Conservation (phyloP, 116 monocot genomes). For the Papilionanthe hybrid region DNA sequence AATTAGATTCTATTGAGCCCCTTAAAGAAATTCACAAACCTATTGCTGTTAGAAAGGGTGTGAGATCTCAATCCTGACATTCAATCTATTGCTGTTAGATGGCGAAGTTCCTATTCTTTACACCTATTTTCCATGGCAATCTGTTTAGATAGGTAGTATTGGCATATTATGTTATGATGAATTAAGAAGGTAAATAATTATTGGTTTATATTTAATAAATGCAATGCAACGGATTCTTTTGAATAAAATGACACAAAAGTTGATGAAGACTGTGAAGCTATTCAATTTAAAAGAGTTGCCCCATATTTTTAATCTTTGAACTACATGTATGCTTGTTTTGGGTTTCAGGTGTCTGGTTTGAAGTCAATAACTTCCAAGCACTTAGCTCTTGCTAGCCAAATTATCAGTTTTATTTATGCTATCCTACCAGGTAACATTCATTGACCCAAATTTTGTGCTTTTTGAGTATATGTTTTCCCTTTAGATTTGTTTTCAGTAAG, state of each 20-base stretch:
- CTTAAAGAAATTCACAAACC: too few species aligned
- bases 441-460: slow-evolving; percentile 3
- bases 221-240: neutral
- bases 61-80: too few species aligned
- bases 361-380: slow-evolving; percentile 98
- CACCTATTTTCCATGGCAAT: neutral
- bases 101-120: neutral
- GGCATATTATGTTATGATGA: neutral
- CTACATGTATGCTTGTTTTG: slow-evolving; percentile 9
- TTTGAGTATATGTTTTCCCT: neutral
- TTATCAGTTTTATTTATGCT: slow-evolving; percentile 86
- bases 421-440: slow-evolving; percentile 76
- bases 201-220: neutral
- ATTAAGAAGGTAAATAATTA: neutral
- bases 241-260: neutral
- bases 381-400: slow-evolving; percentile 91
- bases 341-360: slow-evolving; percentile 88
- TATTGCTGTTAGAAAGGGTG: too few species aligned
- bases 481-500: too few species aligned
- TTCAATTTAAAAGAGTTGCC: neutral
- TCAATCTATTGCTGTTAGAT: neutral
- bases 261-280: neutral
- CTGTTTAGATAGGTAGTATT: neutral
- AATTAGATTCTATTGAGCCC: too few species aligned
- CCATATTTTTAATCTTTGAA: neutral